These are phyloP conservation scores for Ophioceras dolichostomum DNA, from an alignment of 2,329 filamentous ascomycete genomes.

Conservation along the genomic window DNA sequence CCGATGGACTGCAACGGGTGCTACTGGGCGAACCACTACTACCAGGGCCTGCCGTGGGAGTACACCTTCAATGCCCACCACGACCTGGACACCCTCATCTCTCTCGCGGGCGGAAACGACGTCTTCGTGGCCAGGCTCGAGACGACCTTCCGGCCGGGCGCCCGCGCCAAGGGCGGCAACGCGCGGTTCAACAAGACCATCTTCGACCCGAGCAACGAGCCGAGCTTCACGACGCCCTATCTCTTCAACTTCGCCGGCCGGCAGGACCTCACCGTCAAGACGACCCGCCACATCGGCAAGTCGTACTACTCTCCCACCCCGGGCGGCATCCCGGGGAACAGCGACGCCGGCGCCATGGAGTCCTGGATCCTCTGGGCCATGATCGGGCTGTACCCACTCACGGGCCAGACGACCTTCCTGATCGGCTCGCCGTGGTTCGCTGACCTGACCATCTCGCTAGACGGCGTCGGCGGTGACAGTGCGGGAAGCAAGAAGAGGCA, in stretches of 20 bases:
- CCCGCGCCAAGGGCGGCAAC: conserved; percentile 27
- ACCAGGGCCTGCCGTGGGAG: conserved; percentile 50
- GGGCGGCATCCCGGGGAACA: conserved; percentile 54
- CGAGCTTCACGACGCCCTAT: conserved; percentile 54
- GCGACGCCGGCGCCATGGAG: conserved; percentile 62
- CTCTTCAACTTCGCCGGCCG: conserved; percentile 55
- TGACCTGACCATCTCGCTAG: conserved; percentile 46
- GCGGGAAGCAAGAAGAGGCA: too few relatives aligned
- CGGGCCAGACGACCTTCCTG: conserved; percentile 56
- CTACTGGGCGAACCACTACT: conserved; percentile 48
- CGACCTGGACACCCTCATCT: conserved; percentile 44
- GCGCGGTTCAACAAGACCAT: conserved; percentile 37
- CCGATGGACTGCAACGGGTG: conserved; percentile 49
- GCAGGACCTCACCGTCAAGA: conserved; percentile 47
- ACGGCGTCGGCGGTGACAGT: too few relatives aligned
- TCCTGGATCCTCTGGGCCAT: conserved; percentile 58
- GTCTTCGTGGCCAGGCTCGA: conserved; percentile 46
- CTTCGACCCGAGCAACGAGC: conserved; percentile 58
- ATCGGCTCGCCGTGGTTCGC: conserved; percentile 52
- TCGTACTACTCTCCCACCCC: conserved; percentile 42
- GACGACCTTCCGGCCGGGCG: conserved; percentile 42
- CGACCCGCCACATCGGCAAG: conserved; percentile 46
- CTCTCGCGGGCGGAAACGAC: conserved; percentile 38
- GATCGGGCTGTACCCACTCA: conserved; percentile 56
- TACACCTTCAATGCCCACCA: conserved; percentile 61